A percentile compares a stretch with the other conserved stretches of the same genome.
These are phyloP conservation scores for Phytophthora aleatoria DNA, from an alignment of 352 stramenopile genomes.

Conservation along the genomic window DNA sequence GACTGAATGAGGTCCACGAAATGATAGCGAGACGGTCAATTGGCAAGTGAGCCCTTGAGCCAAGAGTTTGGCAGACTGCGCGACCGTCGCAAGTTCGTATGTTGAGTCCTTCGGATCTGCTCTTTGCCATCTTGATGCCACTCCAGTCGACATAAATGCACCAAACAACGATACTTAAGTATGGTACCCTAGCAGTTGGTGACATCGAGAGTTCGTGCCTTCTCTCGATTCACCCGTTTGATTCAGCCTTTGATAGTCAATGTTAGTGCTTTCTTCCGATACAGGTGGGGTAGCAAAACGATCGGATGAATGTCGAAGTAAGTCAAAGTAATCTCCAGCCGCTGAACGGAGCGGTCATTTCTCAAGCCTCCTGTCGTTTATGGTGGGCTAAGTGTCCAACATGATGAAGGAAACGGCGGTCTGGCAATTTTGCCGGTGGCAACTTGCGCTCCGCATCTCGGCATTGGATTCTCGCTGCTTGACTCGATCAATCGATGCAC, in stretches of 20 bases:
- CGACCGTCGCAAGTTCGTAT: slow-evolving; percentile 17
- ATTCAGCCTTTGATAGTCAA: not conserved
- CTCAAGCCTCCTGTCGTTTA: slow-evolving; percentile 4
- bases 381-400: slow-evolving; percentile 1
- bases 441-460: slow-evolving; percentile 4
- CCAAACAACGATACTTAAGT: not conserved
- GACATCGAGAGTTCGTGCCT: slow-evolving; percentile 13
- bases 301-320: slow-evolving; percentile 15
- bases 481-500: slow-evolving; percentile 4
- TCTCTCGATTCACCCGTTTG: slow-evolving; percentile 13
- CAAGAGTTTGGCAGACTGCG: slow-evolving; percentile 6
- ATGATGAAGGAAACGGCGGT: not conserved
- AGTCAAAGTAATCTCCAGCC: slow-evolving; percentile 6
- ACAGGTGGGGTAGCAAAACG: slow-evolving; percentile 18
- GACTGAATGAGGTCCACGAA: slow-evolving; percentile 7
- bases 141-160: slow-evolving; percentile 24
- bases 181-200: slow-evolving; percentile 10
- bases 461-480: slow-evolving; percentile 7
- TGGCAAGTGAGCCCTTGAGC: slow-evolving; percentile 13
- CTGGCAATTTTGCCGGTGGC: not conserved
- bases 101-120: slow-evolving; percentile 21
- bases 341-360: slow-evolving; percentile 1
- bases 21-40: slow-evolving; percentile 8
- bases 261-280: slow-evolving; percentile 18
- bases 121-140: slow-evolving; percentile 26